Evolutionary conservation across 2,329 filamentous ascomycete species (phyloP).

Genomic region (Penicillium fuscoglaucum): DNA sequence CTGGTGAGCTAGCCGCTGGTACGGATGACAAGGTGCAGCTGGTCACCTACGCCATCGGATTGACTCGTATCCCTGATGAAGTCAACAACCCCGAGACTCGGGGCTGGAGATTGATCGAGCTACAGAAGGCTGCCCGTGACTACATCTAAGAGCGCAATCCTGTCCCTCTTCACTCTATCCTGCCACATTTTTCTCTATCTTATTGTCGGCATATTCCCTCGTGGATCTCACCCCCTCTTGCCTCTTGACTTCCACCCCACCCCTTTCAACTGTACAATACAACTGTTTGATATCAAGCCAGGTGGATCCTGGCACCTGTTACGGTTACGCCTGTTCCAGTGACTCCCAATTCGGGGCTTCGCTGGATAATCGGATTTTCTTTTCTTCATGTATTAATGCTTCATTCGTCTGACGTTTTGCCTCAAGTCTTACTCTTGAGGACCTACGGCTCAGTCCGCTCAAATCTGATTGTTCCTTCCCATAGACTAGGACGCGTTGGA

Average conservation of each 20-base stretch:
- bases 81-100: conserved; percentile 95
- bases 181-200: conserved; percentile 3
- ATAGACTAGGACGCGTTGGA: conserved; percentile 25
- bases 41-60: conserved; percentile 95
- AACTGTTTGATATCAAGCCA: conserved; percentile 39
- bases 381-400: conserved; percentile 31
- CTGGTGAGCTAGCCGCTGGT: conserved; percentile 82
- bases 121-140: conserved; percentile 97
- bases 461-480: conserved; percentile 7
- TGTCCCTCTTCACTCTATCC: background rate
- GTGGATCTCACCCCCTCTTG: conserved; percentile 24
- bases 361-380: conserved; percentile 22
- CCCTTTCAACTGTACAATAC: conserved; percentile 43
- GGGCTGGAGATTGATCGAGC: conserved; percentile 95
- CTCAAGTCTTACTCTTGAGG: background rate
- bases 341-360: conserved; percentile 17
- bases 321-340: conserved; percentile 32
- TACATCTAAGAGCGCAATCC: conserved; percentile 60
- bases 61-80: conserved; percentile 90
- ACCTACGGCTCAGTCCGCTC: background rate
- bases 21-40: conserved; percentile 99
- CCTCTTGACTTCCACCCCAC: conserved; percentile 32
- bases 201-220: conserved; percentile 18
- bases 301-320: conserved; percentile 36
- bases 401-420: conserved; percentile 4